These are phyloP conservation scores for Amanita rimosa DNA, from an alignment of 768 basidiomycete species.

Conservation along the genomic window DNA sequence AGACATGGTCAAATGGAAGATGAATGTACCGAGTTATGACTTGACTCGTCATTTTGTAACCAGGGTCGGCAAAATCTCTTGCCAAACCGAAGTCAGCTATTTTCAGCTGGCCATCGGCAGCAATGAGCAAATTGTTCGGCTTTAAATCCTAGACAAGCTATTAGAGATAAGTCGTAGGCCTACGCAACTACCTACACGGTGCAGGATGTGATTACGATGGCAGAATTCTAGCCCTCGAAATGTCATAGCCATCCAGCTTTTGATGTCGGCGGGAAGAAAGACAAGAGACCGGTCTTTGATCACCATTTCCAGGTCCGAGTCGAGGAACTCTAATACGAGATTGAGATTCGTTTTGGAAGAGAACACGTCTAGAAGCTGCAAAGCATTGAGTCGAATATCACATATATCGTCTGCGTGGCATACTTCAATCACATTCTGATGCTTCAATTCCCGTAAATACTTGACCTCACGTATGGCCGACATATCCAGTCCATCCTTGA, in stretches of 20 bases:
- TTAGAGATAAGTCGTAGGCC: background rate
- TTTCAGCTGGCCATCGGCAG: slow-evolving; percentile 85
- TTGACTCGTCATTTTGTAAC: slow-evolving; percentile 94
- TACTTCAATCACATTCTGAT: slow-evolving; percentile 93
- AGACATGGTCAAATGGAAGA: slow-evolving; percentile 4
- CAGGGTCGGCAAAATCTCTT: slow-evolving; percentile 90
- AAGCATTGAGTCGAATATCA: background rate
- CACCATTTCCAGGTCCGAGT: slow-evolving; percentile 93
- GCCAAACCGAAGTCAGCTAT: slow-evolving; percentile 99
- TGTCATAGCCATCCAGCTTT: slow-evolving; percentile 98
- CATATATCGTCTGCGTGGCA: slow-evolving; percentile 8
- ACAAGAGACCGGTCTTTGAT: slow-evolving; percentile 90
- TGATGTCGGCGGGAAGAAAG: slow-evolving; percentile 92
- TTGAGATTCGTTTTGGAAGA: slow-evolving; percentile 95
- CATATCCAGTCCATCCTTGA: slow-evolving; percentile 98
- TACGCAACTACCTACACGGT: slow-evolving; percentile 49
- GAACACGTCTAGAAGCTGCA: slow-evolving; percentile 90
- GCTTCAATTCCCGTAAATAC: slow-evolving; percentile 86
- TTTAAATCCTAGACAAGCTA: slow-evolving; percentile 70
- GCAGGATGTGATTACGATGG: slow-evolving; percentile 87
- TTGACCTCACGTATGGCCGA: slow-evolving; percentile 98
- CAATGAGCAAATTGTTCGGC: slow-evolving; percentile 95
- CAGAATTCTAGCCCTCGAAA: slow-evolving; percentile 98
- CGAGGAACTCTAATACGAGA: slow-evolving; percentile 92
- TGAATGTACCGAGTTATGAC: slow-evolving; percentile 86